Evolutionary conservation across 768 basidiomycete genomes (phyloP).

Genomic region (Chalciporus sphaerocephalus): DNA sequence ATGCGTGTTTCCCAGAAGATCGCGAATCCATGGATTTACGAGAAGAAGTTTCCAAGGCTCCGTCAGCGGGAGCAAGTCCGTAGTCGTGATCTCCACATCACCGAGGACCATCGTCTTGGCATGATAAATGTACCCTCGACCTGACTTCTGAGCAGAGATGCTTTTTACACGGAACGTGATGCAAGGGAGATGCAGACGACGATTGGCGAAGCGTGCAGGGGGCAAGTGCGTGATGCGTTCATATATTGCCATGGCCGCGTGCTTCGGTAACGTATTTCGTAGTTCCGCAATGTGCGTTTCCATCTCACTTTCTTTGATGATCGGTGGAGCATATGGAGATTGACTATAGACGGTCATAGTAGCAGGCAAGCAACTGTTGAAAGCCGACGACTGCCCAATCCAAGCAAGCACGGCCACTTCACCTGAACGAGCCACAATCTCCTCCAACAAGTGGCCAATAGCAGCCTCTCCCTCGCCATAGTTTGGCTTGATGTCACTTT

Average conservation of each 20-base stretch:
- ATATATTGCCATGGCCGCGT: not conserved
- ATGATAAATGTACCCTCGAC: not conserved
- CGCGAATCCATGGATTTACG: slow-evolving; percentile 11
- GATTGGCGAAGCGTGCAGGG: not conserved
- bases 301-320: not conserved
- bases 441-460: not conserved
- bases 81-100: slow-evolving; percentile 1
- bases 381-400: not conserved
- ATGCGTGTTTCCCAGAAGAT: not conserved
- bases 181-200: slow-evolving; percentile 1
- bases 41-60: not conserved
- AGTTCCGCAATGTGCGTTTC: not conserved
- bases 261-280: not conserved
- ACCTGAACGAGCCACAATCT: slow-evolving; percentile 2
- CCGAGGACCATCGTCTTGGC: not conserved
- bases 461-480: not conserved
- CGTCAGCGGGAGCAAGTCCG: not conserved
- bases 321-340: not conserved
- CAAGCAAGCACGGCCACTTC: not conserved
- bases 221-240: not conserved
- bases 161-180: not conserved
- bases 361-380: not conserved
- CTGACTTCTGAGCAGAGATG: not conserved
- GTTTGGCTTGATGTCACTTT: not conserved
- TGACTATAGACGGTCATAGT: not conserved